Evolutionary conservation across 306 rosid genomes (phyloP).

Genomic region (Cercis canadensis): DNA sequence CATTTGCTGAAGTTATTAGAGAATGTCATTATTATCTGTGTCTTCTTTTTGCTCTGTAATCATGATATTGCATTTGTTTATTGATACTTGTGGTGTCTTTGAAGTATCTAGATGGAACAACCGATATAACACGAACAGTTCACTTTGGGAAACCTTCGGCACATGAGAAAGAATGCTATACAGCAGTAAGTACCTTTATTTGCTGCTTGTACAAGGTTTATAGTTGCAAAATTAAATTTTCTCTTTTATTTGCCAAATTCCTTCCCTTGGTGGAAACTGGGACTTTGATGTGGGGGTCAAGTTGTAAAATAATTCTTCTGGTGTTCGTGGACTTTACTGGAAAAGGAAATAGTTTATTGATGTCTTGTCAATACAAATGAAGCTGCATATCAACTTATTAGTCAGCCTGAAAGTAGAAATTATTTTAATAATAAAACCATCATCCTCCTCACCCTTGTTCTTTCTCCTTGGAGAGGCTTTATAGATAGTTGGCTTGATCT

Average conservation of each 20-base stretch:
- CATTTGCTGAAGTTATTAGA: conserved; percentile 19
- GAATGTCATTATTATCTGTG: conserved; percentile 5
- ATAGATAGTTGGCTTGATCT: conserved; percentile 35
- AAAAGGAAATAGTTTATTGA: no score
- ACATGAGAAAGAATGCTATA: conserved; percentile 88
- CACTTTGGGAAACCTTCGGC: conserved; percentile 94
- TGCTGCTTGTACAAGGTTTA: background rate
- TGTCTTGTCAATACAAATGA: no score
- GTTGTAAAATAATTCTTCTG: conserved; percentile 15
- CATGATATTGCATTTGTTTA: conserved; percentile 26
- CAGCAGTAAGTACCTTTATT: conserved; percentile 70
- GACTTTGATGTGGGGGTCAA: no score
- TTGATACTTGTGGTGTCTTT: conserved; percentile 45
- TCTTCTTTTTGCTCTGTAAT: conserved; percentile 15
- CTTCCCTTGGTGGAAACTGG: conserved; percentile 25
- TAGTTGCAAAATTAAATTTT: conserved; percentile 19
- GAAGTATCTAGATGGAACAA: conserved; percentile 96
- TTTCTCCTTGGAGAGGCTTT: background rate
- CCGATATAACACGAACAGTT: conserved; percentile 94
- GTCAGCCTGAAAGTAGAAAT: conserved; percentile 5
- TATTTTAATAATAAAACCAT: conserved; percentile 1
- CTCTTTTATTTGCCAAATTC: conserved; percentile 23
- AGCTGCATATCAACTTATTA: conserved; percentile 3
- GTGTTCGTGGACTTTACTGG: no score
- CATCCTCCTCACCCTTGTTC: background rate